Conservation (phyloP, 768 basidiomycete genomes). For the Lactarius hatsudake region DNA sequence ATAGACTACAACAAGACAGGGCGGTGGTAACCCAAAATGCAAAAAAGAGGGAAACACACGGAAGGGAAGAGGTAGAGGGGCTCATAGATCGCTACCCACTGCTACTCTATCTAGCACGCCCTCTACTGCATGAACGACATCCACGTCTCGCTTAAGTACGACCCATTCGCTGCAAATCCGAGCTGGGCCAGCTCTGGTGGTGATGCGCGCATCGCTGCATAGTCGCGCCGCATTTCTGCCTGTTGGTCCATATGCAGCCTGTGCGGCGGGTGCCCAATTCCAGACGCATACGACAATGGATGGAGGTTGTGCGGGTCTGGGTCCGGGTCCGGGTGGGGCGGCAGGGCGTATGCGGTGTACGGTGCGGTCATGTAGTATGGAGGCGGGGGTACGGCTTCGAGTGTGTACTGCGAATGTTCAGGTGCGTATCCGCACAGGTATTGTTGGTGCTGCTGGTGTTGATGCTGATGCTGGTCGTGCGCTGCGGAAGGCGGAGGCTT, state of each 20-base stretch:
- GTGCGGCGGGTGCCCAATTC: background rate
- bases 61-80: background rate
- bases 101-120: slow-evolving; percentile 39
- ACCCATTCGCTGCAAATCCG: slow-evolving; percentile 51
- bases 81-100: background rate
- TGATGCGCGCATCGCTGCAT: slow-evolving; percentile 22
- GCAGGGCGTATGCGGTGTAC: slow-evolving; percentile 1
- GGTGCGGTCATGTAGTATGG: slow-evolving; percentile 6
- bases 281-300: background rate
- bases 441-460: slow-evolving; percentile 2
- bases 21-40: background rate
- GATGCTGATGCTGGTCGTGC: background rate
- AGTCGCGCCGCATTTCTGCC: slow-evolving; percentile 1
- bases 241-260: background rate
- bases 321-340: background rate
- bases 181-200: slow-evolving; percentile 53
- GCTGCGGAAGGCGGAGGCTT: slow-evolving; percentile 4
- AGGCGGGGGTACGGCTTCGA: background rate
- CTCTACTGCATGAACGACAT: slow-evolving; percentile 58
- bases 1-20: background rate
- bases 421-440: slow-evolving; percentile 18
- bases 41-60: background rate
- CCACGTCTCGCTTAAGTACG: slow-evolving; percentile 56
- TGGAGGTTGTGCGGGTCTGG: background rate
- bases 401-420: slow-evolving; percentile 14